Percentiles rank a stretch among this genome's conserved stretches.
phyloP scores from a whole-genome alignment of 2,329 filamentous ascomycete genomes.

The Fonsecaea pugnacius region DNA sequence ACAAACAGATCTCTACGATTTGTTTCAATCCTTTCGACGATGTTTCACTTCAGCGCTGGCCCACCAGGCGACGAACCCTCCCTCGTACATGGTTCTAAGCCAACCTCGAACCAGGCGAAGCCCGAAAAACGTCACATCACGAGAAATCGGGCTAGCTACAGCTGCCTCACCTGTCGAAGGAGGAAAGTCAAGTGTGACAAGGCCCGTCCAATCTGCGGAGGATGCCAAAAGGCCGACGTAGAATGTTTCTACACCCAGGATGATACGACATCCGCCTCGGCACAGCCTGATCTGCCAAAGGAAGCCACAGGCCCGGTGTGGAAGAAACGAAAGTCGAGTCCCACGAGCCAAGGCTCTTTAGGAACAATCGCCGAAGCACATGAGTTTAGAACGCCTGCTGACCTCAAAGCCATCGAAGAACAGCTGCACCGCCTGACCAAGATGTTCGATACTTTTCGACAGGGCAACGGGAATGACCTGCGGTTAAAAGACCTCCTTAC shows the following conservation, averaged over 20 bases:
- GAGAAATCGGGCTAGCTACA: slow-evolving; percentile 53
- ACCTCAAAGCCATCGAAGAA: slow-evolving; percentile 47
- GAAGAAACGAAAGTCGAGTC: slow-evolving; percentile 31
- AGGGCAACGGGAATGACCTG: slow-evolving; percentile 30
- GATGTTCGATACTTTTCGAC: slow-evolving; percentile 51
- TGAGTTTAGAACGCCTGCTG: slow-evolving; percentile 36
- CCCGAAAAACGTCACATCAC: slow-evolving; percentile 50
- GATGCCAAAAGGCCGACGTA: slow-evolving; percentile 50
- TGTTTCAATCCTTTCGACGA: background rate
- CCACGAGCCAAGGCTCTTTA: background rate
- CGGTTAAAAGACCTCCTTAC: slow-evolving; percentile 24
- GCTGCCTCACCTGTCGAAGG: slow-evolving; percentile 52
- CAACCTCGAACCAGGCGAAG: background rate
- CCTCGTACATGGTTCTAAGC: background rate
- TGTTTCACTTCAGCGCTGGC: slow-evolving; percentile 26
- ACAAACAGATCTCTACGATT: background rate
- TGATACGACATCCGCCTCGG: background rate
- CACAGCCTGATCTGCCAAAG: slow-evolving; percentile 2
- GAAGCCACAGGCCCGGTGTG: background rate
- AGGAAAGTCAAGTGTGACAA: slow-evolving; percentile 56
- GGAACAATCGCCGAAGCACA: background rate
- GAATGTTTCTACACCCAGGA: slow-evolving; percentile 49
- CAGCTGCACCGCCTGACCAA: slow-evolving; percentile 51
- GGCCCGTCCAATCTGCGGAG: slow-evolving; percentile 52
- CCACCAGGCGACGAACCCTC: background rate